These are phyloP conservation scores for Solanum hybrid DNA, from an alignment of 305 asterid species.

Conservation along the genomic window DNA sequence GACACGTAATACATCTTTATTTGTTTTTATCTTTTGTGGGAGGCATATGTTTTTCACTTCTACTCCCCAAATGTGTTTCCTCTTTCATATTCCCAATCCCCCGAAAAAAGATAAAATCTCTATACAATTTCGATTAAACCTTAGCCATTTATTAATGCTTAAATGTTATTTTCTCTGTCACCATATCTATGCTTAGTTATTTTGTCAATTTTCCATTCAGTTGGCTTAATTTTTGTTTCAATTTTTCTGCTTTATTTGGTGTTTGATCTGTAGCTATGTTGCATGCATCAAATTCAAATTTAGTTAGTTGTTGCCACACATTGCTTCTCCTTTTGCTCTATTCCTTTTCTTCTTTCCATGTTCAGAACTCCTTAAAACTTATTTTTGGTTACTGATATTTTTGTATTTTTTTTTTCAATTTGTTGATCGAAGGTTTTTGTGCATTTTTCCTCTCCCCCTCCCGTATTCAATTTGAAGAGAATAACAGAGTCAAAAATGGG, in stretches of 20 bases:
- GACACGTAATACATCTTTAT: neutral
- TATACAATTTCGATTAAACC: neutral
- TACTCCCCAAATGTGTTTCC: neutral
- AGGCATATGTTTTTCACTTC: neutral
- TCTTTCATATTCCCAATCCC: neutral
- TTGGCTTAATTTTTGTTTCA: neutral
- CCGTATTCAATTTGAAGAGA: neutral
- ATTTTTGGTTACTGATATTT: neutral
- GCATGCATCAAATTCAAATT: neutral
- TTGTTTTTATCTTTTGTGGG: neutral
- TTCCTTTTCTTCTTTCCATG: neutral
- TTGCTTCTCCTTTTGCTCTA: neutral
- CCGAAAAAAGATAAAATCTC: too few relatives aligned
- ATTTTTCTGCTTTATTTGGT: neutral
- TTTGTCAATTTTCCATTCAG: neutral
- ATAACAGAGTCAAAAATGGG: neutral
- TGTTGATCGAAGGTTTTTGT: neutral
- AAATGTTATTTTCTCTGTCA: neutral
- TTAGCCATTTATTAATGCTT: neutral
- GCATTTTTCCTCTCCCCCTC: neutral
- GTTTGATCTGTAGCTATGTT: neutral
- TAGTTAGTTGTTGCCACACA: neutral
- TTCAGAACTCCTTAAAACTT: neutral
- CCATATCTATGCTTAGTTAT: neutral
- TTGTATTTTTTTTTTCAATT: neutral